Percentiles rank a stretch among this genome's conserved stretches.
phyloP scores from a whole-genome alignment of 2,329 filamentous ascomycete genomes.

The Aureobasidium pullulans region DNA sequence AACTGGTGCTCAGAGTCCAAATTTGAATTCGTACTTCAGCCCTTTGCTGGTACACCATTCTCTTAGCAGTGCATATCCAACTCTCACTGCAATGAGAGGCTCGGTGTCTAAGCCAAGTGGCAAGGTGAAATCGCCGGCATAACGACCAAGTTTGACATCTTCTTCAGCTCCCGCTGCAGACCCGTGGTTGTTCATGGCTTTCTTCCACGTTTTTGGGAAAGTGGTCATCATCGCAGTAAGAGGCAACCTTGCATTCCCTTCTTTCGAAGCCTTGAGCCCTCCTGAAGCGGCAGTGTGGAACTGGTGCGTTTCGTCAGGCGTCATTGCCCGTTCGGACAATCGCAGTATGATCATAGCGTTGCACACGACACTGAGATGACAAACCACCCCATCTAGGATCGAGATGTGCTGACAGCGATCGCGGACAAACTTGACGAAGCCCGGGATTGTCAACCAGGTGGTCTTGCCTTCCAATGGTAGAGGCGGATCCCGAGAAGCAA shows the following conservation, averaged over 20 bases:
- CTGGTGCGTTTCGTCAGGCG: constrained; percentile 14
- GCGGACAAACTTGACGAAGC: constrained; percentile 24
- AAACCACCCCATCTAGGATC: constrained; percentile 35
- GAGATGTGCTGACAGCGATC: constrained; percentile 20
- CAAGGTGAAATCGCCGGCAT: constrained; percentile 32
- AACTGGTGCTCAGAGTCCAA: background rate
- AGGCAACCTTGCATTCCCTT: constrained; percentile 19
- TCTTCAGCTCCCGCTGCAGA: background rate
- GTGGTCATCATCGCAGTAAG: constrained; percentile 29
- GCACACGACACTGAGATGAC: constrained; percentile 34
- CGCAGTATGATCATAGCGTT: constrained; percentile 30
- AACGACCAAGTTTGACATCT: constrained; percentile 24
- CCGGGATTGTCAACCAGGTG: constrained; percentile 23
- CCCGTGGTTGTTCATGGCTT: background rate
- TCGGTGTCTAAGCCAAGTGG: constrained; percentile 34
- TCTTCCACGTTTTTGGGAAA: constrained; percentile 34
- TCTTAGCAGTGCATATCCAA: constrained; percentile 33
- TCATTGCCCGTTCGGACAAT: constrained; percentile 4
- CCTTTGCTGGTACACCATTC: constrained; percentile 29
- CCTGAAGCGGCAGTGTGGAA: constrained; percentile 17
- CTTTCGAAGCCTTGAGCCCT: background rate
- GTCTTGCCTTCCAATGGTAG: constrained; percentile 14
- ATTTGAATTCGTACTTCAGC: background rate
- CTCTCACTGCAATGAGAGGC: constrained; percentile 38
- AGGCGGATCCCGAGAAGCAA: constrained; percentile 20